Evolutionary conservation across 2,329 filamentous ascomycete species (phyloP).

Genomic region (Fragosphaeria purpurea): DNA sequence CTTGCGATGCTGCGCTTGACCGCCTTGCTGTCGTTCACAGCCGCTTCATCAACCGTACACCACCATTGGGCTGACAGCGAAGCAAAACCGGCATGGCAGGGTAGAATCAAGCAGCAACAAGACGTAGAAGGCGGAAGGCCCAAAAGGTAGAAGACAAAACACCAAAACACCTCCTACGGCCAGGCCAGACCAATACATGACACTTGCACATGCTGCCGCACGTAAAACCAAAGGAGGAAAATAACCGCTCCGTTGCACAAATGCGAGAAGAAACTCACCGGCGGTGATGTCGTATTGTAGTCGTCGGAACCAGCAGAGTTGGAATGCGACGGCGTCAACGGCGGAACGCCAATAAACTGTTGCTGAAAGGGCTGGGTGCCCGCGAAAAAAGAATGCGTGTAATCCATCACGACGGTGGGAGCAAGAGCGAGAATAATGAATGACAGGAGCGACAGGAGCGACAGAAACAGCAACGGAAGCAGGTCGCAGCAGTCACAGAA

Average conservation of each 20-base stretch:
- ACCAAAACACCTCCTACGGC: too few relatives aligned
- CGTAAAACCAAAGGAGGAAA: background rate
- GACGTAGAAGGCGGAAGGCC: background rate
- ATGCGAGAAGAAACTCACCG: conserved; percentile 32
- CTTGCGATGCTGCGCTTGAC: too few relatives aligned
- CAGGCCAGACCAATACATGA: too few relatives aligned
- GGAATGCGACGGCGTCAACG: conserved; percentile 45
- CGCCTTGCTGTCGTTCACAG: too few relatives aligned
- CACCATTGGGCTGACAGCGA: background rate
- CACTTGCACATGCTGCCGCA: too few relatives aligned
- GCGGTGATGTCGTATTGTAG: conserved; percentile 43
- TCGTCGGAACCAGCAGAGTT: conserved; percentile 46
- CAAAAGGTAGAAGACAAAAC: too few relatives aligned
- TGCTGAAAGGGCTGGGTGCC: conserved; percentile 41
- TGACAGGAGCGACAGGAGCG: background rate
- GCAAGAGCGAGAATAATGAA: background rate
- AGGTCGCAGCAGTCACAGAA: background rate
- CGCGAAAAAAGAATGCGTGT: conserved; percentile 36
- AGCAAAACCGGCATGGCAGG: background rate
- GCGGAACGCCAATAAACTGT: conserved; percentile 44
- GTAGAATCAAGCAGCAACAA: background rate
- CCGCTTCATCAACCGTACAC: too few relatives aligned
- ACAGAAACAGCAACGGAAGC: background rate
- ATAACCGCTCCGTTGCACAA: conserved; percentile 4
- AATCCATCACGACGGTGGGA: conserved; percentile 35